Evolutionary conservation across 2,329 filamentous ascomycete species (phyloP), one percentile per base, ranked within the genome.

Genomic region (Clarireedia homoeocarpa): DNA sequence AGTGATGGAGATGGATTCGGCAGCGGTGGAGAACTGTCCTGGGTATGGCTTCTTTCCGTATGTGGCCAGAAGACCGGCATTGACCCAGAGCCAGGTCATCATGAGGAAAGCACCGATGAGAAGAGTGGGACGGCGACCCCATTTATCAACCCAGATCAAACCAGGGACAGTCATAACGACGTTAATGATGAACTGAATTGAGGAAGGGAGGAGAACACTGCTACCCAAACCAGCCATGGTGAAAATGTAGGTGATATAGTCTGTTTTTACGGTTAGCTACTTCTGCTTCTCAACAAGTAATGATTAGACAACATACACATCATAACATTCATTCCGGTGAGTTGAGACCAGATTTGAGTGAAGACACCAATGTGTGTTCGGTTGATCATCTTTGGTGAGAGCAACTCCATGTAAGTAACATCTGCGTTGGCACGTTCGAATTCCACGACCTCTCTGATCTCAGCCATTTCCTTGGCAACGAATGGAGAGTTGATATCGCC

Each of bases 251-350:
- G 64, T 66, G 26, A 67, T 66, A 51, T 67, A 66, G 44, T 66
- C 39, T 42, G 15, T 42, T 40, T 50, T 59, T 12, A 6, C 14
- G 3, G 12, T 34, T n/a, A 50, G 15, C 15, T 9, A n/a, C 7
- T 5, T 50, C 5, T 20, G 6, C 20, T 10, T 5, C 5, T 14
- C 23, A 15, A 30, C 9, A 23, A 34, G 85, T 84, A 0, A 85
- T 48, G 89, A 70, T 66, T 89, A 85, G n/a, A 45, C 10, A 51
- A 36, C 34, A 42, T 85, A 74, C 84, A 85, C 82, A 84, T 76
- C 86, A 83, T 85, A 39, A 82, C 84, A 64, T 89, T 89, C 85
- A 88, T 89, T 17, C 87, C 86, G 0, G 85, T 88, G 48, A 90
- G 71, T 67, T 91, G 86, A 10, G 79, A 83, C 87, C 86, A 90